Evolutionary conservation across 1,139 yeast genomes (phyloP), one percentile per base, ranked within the genome.

Genomic region (Hansenula lynferdii): DNA sequence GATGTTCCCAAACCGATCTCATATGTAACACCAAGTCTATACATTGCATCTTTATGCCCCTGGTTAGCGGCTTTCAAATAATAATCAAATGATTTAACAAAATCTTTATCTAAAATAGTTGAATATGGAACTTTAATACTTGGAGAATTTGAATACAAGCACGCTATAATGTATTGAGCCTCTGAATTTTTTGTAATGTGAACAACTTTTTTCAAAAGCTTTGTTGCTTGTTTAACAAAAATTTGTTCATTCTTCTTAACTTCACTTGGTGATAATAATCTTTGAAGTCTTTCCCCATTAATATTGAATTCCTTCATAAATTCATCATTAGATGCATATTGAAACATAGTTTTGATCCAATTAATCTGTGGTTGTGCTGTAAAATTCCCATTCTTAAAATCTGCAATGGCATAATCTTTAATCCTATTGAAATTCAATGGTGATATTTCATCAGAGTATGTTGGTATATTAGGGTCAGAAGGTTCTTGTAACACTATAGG

Each of bases 21-120:
- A 51, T 70, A 71, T 50, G 85, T 77, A 17, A 81, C 82, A 2
- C 83, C 90, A 2, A 77, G 71, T 34, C 89, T 63, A 59, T 80
- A 82, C 39, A 79, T 72, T 8, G 83, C 80, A 36, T 72, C 74
- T 0, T 77, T 64, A 51, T 79, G 80, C 14, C 73, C 70, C 27
- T 67, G 66, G 35, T 65, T 64, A 5, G 85, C 83, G 1, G 87
- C 80, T 41, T 70, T 72, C 28, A 61, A 50, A 56, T 81, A 83
- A 37, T 69, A 64, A 41, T 75, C 75, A 49, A 74, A 76, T 3
- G 89, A 87, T 51, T 72, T 72, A 31, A 58, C 68, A 47, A 76
- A 77, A 58, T 80, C 80, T 37, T 68, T 64, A 15, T 71, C 75
- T 12, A 80, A 62, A 7, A 81, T 69, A 28, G 74, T 67, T 6